Evolutionary conservation across 1,284 basidiomycete genomes (phyloP), one percentile per base, ranked within the genome.

Genomic region (Volvariella volvacea): DNA sequence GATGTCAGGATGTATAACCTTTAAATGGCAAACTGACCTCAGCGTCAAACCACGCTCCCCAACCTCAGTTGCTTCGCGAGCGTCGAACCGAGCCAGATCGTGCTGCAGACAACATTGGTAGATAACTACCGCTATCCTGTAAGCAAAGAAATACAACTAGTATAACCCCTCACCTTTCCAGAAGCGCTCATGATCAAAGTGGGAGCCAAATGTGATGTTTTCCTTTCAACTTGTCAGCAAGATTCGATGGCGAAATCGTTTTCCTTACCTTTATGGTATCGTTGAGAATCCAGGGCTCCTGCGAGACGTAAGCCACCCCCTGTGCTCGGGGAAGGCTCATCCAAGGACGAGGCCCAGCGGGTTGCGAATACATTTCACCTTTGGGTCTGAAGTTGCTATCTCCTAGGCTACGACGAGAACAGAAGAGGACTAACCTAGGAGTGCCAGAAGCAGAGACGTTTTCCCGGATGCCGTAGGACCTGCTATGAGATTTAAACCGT

Each of bases 131-230:
- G 6, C 12, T 12, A 28, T 28, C 12, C 7, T 36, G 15, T 8
- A 15, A 36, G 8, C 7, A 6, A 36, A n/a, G 7, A 36, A 8
- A 36, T 7, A 36, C n/a, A n/a, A 36, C n/a, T 36, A 6, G 19
- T 8, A 36, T 15, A 36, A 55, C 7, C 4, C 56, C n/a, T 81
- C 54, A 32, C 80, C 81, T 52, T 74, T 75, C 43, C 78, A 71
- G 55, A 92, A 92, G 2, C 90, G 74, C 33, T 70, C 68, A 54
- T 80, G 74, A 49, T 85, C 73, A 50, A 75, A 88, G 1, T 82
- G 78, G 3, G 83, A 66, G 19, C 85, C 83, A 60, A 93, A 93
- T 30, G 91, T 53, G 50, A 94, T 90, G 55, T 93, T 94, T 44
- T 88, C 81, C 61, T 66, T 8, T 16, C 14, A 15, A 6, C 6